Evolutionary conservation across 129 eudicot genomes (phyloP).

Genomic region (Mikania micrantha): DNA sequence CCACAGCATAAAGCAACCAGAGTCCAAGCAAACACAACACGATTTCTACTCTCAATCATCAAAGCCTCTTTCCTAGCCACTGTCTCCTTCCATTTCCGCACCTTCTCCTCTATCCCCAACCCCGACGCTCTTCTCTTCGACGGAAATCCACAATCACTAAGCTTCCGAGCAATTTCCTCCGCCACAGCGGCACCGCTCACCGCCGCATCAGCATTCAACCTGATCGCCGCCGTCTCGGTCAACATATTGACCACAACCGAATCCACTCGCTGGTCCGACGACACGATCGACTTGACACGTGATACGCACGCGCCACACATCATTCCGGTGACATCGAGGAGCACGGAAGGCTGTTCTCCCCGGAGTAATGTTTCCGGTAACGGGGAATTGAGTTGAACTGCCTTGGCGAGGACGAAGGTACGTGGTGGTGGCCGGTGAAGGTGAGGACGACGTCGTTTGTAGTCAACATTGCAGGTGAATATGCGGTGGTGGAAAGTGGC

Average conservation of each 20-base stretch:
- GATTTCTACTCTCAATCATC: constrained; percentile 64
- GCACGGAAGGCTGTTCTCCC: constrained; percentile 31
- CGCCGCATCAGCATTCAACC: constrained; percentile 33
- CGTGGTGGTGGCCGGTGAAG: constrained; percentile 30
- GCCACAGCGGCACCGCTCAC: constrained; percentile 27
- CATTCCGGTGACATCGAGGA: constrained; percentile 89
- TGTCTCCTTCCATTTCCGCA: constrained; percentile 76
- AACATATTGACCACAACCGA: constrained; percentile 86
- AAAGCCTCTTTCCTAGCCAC: constrained; percentile 67
- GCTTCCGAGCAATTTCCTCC: constrained; percentile 58
- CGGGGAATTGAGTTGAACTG: constrained; percentile 41
- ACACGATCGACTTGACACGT: constrained; percentile 65
- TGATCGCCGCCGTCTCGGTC: constrained; percentile 85
- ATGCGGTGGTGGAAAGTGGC: constrained; percentile 25
- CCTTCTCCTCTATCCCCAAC: constrained; percentile 73
- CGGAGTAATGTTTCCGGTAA: not conserved
- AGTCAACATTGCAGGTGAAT: constrained; percentile 19
- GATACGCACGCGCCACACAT: constrained; percentile 86
- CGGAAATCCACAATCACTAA: constrained; percentile 79
- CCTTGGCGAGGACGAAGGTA: constrained; percentile 34
- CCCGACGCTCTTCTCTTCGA: constrained; percentile 62
- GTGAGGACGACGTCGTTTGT: constrained; percentile 20
- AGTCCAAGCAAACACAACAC: constrained; percentile 89
- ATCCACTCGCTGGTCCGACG: constrained; percentile 64
- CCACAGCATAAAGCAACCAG: constrained; percentile 89